Base-by-base conservation (phyloP, 345 rosid genomes). In the Jatropha curcas region DNA sequence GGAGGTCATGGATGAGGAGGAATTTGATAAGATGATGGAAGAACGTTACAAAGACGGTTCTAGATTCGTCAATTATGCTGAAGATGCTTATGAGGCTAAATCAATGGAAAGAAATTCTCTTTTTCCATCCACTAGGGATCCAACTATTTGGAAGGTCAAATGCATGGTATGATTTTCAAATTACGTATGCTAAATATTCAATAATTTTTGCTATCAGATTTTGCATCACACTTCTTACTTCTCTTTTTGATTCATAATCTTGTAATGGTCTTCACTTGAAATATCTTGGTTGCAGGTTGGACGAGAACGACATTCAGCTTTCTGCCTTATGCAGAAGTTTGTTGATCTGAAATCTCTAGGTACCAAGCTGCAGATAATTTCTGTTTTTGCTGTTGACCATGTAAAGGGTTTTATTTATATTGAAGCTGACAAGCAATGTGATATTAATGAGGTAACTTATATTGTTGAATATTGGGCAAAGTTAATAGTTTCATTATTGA, bases 251-350 rank as follows among this genome's bases (percentile, higher is more conserved):
- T 27, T 27, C 39, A n/a, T 65, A 58, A 16, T n/a, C 55, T 20
- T 20, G 22, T 39, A 16, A 9, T 28, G 20, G 43, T 4, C n/a
- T 63, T 79, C 27, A 20, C 43, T 51, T 75, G 51, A 71, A 65
- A 73, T 56, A 72, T 81, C 56, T 81, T 48, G 50, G 71, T 39
- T 78, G 77, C 79, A 92, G 99, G 84, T 84, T 81, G 97, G 96
- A 67, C 89, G 92, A 24, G 98, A 95, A 86, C 85, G 78, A 80
- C 90, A 86, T 73, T 88, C 87, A 1, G 93, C 84, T 39, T 88
- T 95, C 79, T 95, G 97, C 75, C 89, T 95, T 66, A 95, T 91
- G 98, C 97, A 91, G 88, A 95, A 95, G 74, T 95, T 84, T 86
- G 85, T 84, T n/a, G 94, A 92, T 82, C 35, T 92, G 83, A 75